Evolutionary conservation across 352 stramenopile species (phyloP), one percentile per base, ranked within the genome.

Genomic region (Globisporangium echinulatum): DNA sequence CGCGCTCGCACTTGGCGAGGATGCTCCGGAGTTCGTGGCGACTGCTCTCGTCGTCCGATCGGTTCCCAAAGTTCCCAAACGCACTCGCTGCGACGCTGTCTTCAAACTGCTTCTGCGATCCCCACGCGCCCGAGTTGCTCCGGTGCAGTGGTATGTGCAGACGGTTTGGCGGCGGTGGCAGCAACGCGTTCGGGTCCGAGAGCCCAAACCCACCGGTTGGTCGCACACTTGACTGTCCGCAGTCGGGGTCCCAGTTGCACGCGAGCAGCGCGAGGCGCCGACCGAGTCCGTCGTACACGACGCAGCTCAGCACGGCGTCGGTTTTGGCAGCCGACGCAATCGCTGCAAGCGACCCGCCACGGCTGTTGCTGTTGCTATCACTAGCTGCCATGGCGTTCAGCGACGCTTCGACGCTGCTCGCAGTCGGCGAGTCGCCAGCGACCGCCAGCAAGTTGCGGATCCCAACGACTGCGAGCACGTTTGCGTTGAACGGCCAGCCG

Each of bases 241-340:
- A 82, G 44, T 94, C 83, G 14, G 85, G 85, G 42, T 94, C 85
- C 85, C 85, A 94, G 44, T 91, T 84, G 56, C 85, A 94, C 42
- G 85, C 85, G 43, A 91, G 63, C 17, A 88, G 67, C n/a, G 77
- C 72, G 17, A 92, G 64, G 48, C 83, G 71, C 15, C 85, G 68
- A 4, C 85, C 85, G 19, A 85, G 68, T 6, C 83, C 81, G 69
- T 94, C 83, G 62, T 87, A 92, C 52, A 77, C 87, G 11, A 77
- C 62, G 44, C 85, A 94, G 13, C 76, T 85, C 39, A 94, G 70
- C 3, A 75, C 58, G n/a, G 80, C 55, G 51, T 94, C 85, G 0
- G 66, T 82, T 58, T 83, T 88, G 61, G 79, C 67, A 1, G 69
- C 62, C 47, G 82, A 91, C 11, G 66, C 56, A 48, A 89, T 78